These are phyloP conservation scores for Pythium oligandrum DNA, from an alignment of 352 stramenopile species.

Conservation along the genomic window DNA sequence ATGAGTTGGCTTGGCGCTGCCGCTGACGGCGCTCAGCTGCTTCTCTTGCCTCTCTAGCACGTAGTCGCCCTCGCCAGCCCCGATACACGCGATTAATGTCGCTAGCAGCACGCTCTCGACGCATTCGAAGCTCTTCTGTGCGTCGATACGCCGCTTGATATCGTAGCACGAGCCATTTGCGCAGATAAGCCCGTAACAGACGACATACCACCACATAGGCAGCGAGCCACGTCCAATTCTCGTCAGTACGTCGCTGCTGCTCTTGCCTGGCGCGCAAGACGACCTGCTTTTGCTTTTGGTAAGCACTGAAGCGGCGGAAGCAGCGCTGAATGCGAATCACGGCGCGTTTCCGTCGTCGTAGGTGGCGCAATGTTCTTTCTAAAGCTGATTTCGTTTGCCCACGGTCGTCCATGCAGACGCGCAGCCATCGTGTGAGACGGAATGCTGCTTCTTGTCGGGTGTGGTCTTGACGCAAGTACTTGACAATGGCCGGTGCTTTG, in stretches of 20 bases:
- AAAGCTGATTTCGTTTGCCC: slow-evolving; percentile 34
- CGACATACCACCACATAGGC: slow-evolving; percentile 27
- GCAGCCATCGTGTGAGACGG: slow-evolving; percentile 45
- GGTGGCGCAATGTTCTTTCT: slow-evolving; percentile 35
- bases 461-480: slow-evolving; percentile 32
- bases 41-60: not conserved
- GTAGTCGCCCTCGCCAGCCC: slow-evolving; percentile 18
- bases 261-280: slow-evolving; percentile 21
- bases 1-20: not conserved
- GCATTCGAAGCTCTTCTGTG: slow-evolving; percentile 13
- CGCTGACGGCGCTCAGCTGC: not conserved
- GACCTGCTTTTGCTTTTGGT: slow-evolving; percentile 19
- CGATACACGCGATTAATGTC: slow-evolving; percentile 40
- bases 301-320: slow-evolving; percentile 27
- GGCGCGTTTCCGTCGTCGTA: slow-evolving; percentile 36
- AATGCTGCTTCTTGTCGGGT: slow-evolving; percentile 24
- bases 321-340: slow-evolving; percentile 46
- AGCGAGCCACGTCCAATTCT: slow-evolving; percentile 24
- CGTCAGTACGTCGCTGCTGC: slow-evolving; percentile 20
- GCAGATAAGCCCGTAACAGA: slow-evolving; percentile 25
- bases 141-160: slow-evolving; percentile 30
- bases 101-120: slow-evolving; percentile 18
- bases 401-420: slow-evolving; percentile 21
- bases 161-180: slow-evolving; percentile 26
- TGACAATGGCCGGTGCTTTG: slow-evolving; percentile 41